Percentiles rank a stretch among this genome's conserved stretches.
Evolutionary conservation across 2,329 filamentous ascomycete species (phyloP).

Genomic region (Calonectria crousiana): DNA sequence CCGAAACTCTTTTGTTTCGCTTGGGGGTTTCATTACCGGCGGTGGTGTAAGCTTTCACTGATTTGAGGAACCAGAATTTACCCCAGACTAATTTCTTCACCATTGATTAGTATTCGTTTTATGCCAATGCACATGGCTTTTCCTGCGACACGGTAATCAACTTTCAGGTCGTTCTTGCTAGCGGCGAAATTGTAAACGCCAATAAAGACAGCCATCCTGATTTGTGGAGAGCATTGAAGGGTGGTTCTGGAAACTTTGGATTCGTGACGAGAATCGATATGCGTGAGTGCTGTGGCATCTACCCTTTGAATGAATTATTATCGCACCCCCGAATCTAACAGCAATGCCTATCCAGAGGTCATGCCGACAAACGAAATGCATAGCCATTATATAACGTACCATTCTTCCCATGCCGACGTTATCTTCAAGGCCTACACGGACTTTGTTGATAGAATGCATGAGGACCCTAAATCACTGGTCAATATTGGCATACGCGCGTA

Average conservation of each 20-base stretch:
- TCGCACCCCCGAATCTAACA: no score
- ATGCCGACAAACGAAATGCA: neutral
- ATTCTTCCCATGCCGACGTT: neutral
- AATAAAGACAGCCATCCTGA: neutral
- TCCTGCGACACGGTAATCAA: neutral
- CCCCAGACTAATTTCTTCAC: neutral
- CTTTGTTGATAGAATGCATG: neutral
- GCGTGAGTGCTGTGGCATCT: neutral
- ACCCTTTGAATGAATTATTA: no score
- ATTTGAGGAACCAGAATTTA: neutral
- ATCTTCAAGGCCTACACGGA: neutral
- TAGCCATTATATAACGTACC: neutral
- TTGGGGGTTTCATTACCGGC: neutral
- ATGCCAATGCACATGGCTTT: neutral
- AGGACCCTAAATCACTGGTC: neutral
- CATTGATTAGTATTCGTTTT: neutral
- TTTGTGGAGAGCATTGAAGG: neutral
- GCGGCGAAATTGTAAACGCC: neutral
- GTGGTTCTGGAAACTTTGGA: neutral
- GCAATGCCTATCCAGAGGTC: neutral
- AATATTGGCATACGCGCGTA: neutral
- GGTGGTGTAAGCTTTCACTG: neutral
- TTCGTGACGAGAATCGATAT: neutral
- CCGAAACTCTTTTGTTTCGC: neutral
- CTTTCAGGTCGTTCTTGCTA: neutral